Conservation (phyloP, 768 basidiomycete species). For the Trametes maxima region DNA sequence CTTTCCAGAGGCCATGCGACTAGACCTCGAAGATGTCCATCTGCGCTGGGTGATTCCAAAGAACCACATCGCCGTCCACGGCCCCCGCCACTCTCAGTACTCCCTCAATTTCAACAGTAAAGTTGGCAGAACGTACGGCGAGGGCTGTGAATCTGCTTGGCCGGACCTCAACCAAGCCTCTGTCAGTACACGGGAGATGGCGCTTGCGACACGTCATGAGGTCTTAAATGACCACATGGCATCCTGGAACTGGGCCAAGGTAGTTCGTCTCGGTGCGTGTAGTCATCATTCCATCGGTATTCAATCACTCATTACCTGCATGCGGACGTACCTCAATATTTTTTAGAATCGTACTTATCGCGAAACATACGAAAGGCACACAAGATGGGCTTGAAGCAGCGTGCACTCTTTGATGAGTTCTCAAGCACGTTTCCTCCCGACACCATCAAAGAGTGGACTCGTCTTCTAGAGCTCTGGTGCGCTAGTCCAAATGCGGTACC, state of each 20-base stretch:
- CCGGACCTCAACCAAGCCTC: slow-evolving; percentile 10
- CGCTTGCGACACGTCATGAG: slow-evolving; percentile 14
- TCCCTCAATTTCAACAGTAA: slow-evolving; percentile 32
- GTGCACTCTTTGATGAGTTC: background rate
- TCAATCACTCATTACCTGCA: no score
- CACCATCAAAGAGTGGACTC: background rate
- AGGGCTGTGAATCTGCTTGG: slow-evolving; percentile 30
- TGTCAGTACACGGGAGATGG: slow-evolving; percentile 23
- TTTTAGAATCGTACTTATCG: no score
- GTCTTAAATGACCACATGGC: slow-evolving; percentile 27
- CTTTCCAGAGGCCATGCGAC: background rate
- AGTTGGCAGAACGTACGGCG: slow-evolving; percentile 29
- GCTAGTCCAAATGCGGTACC: background rate
- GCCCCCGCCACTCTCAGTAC: slow-evolving; percentile 28
- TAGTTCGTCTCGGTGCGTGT: slow-evolving; percentile 25
- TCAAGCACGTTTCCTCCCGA: background rate
- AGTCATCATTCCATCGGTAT: background rate
- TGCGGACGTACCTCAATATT: no score
- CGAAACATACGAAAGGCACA: no score
- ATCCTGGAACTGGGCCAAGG: slow-evolving; percentile 36
- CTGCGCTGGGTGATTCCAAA: slow-evolving; percentile 34
- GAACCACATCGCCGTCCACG: slow-evolving; percentile 37
- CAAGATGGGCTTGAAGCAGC: no score
- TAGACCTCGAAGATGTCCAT: background rate
- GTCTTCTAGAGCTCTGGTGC: slow-evolving; percentile 15